These are phyloP conservation scores for Retiboletus flavoniger DNA, from an alignment of 1,284 basidiomycete species.

Conservation along the genomic window DNA sequence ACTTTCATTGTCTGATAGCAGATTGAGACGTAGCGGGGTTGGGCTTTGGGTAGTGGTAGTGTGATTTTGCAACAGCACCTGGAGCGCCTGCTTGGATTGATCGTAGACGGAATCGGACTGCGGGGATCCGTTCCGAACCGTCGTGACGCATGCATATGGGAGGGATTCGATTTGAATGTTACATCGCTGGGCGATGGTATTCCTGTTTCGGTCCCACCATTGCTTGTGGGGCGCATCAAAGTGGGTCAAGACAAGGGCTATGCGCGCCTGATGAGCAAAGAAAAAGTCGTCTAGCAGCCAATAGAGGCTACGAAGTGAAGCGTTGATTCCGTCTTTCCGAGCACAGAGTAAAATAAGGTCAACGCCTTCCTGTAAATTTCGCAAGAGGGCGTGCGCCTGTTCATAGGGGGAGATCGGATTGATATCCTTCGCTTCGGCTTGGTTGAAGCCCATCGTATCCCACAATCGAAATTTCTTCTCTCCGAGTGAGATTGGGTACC, in stretches of 20 bases:
- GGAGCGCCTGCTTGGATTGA: constrained; percentile 22
- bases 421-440: constrained; percentile 16
- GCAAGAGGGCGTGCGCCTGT: constrained; percentile 28
- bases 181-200: constrained; percentile 20
- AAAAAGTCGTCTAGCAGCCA: constrained; percentile 29
- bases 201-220: constrained; percentile 30
- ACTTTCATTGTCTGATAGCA: constrained; percentile 7
- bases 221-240: constrained; percentile 27
- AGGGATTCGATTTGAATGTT: constrained; percentile 18
- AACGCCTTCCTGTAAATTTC: constrained; percentile 25
- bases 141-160: constrained; percentile 29
- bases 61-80: constrained; percentile 12
- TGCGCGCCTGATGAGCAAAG: constrained; percentile 29
- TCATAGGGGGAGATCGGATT: constrained; percentile 28
- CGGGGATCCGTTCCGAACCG: constrained; percentile 8
- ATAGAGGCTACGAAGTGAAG: constrained; percentile 29
- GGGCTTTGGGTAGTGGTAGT: constrained; percentile 3
- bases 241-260: constrained; percentile 40
- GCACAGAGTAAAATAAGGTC: constrained; percentile 29
- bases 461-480: constrained; percentile 31
- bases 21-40: constrained; percentile 15
- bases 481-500: constrained; percentile 25
- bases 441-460: constrained; percentile 33
- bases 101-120: constrained; percentile 1
- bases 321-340: constrained; percentile 26